phyloP scores from a whole-genome alignment of 2,329 filamentous ascomycete genomes.

The Albifimbria verrucaria region DNA sequence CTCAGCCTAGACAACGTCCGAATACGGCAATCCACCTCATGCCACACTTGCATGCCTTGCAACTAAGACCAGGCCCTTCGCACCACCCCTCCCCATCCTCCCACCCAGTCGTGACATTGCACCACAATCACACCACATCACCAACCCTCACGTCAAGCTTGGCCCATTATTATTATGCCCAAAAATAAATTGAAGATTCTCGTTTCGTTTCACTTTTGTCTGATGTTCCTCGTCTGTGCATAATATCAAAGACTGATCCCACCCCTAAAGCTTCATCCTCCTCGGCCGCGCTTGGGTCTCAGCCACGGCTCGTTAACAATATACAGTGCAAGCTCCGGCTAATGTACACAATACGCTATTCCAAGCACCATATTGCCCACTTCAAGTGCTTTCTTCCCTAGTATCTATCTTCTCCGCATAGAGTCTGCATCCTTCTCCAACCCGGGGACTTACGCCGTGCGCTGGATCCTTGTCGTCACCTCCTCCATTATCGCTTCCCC shows the following conservation, averaged over 20 bases:
- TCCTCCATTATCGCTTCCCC: slow-evolving; percentile 28
- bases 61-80: too few species aligned
- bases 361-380: slow-evolving; percentile 6
- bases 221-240: neutral
- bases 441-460: too few species aligned
- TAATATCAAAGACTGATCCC: neutral
- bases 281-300: neutral
- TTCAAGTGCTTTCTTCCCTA: slow-evolving; percentile 11
- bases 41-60: too few species aligned
- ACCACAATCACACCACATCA: too few species aligned
- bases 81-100: too few species aligned
- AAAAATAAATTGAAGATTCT: neutral
- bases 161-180: neutral
- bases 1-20: neutral
- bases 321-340: neutral
- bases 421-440: too few species aligned
- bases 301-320: neutral
- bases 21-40: neutral
- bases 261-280: too few species aligned
- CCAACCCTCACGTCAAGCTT: too few species aligned
- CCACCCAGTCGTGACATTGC: too few species aligned
- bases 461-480: neutral
- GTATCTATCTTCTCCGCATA: too few species aligned
- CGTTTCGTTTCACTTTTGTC: neutral
- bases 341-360: slow-evolving; percentile 12